Evolutionary conservation across 495 filamentous ascomycete genomes (phyloP).

Genomic region (Aspergillus heteromorphus): DNA sequence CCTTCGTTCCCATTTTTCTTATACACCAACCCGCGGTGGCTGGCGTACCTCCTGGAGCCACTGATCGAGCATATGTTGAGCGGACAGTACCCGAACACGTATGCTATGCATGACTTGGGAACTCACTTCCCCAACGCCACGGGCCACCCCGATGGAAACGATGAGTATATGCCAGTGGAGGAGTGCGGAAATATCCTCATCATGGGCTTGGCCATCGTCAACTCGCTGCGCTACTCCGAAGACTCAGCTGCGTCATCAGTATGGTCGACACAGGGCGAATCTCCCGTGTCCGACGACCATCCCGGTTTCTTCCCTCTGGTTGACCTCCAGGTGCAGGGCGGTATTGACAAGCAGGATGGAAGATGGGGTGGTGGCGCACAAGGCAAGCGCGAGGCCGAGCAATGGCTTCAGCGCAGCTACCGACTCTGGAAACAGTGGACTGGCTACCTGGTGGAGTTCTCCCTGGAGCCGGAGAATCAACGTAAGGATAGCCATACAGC

Average conservation of each 20-base stretch:
- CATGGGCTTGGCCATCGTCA: conserved; percentile 83
- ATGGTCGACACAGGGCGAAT: conserved; percentile 39
- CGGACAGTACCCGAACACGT: conserved; percentile 85
- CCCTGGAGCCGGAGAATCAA: conserved; percentile 79
- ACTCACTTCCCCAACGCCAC: conserved; percentile 87
- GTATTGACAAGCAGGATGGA: conserved; percentile 44
- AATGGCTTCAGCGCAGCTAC: conserved; percentile 64
- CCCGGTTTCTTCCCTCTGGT: conserved; percentile 36
- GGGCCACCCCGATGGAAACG: conserved; percentile 77
- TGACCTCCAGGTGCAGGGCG: conserved; percentile 37
- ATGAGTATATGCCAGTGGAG: conserved; percentile 97
- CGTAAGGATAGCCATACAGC: conserved; percentile 36
- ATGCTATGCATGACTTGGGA: conserved; percentile 92
- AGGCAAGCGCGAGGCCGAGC: conserved; percentile 46
- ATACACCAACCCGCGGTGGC: conserved; percentile 89
- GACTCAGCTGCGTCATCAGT: conserved; percentile 49
- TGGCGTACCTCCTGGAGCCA: conserved; percentile 85
- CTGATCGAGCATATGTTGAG: conserved; percentile 86
- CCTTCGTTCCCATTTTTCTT: conserved; percentile 92
- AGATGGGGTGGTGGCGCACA: conserved; percentile 46
- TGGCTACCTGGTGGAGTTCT: conserved; percentile 80
- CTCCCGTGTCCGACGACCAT: conserved; percentile 17
- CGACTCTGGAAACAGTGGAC: conserved; percentile 91
- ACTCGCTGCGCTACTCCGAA: conserved; percentile 66
- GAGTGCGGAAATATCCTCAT: conserved; percentile 96